Evolutionary conservation across 2,329 filamentous ascomycete species (phyloP), one percentile per base, ranked within the genome.

Genomic region (Clonostachys solani): DNA sequence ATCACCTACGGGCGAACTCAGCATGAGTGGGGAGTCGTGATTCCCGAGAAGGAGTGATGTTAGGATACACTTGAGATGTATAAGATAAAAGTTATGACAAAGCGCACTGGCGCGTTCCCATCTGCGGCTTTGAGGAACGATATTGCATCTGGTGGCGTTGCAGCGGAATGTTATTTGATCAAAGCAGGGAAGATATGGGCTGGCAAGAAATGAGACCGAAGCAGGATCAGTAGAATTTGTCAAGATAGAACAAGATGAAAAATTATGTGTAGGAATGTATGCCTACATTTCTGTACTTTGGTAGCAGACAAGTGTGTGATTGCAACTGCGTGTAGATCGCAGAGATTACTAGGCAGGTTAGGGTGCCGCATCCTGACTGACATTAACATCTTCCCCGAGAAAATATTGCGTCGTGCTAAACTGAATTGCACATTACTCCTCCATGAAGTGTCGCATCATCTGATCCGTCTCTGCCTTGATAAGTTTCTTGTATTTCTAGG

Each of bases 1-100:
- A 88, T 91, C 67, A 89, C 89, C 83, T 90, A 86, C 63, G 86
- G 86, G 50, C 77, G 77, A 49, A 80, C 77, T 59, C 60, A 83
- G 49, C 85, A 90, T 62, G 70, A 79, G 43, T 91, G 87, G 86
- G 83, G 79, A 35, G 77, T 88, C 47, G 75, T 87, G 35, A 74
- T 91, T 35, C 71, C 80, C 45, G 83, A 87, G 64, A 77, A 83
- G 59, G 57, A 71, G 60, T 69, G 64, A 29, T 29, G 23, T 9
- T 10, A 9, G 23, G 23, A 8, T 29, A 29, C 23, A 10, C 23
- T 29, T 10, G 23, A 29, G 23, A 29, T 29, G 10, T 29, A 10
- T 10, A 29, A 10, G 2, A 10, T 29, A 29, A 9, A 29, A 29
- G 23, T 29, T 8, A 29, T 8, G 8, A 29, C 8, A 29, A 29